phyloP scores from a whole-genome alignment of 805 yeast species.

The Myxozyma udenii region DNA sequence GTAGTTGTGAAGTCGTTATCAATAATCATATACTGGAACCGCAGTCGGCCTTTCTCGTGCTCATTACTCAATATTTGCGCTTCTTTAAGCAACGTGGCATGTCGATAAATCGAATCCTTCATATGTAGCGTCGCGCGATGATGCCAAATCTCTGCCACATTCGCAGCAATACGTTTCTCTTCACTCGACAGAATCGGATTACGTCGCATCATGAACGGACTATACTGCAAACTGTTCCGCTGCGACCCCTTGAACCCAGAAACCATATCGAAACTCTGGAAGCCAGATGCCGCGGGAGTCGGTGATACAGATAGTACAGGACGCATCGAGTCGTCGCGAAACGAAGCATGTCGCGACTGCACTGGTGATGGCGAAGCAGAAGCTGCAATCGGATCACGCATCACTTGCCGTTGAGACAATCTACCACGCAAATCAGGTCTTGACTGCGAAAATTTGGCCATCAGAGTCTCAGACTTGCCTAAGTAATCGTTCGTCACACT shows the following conservation, averaged over 20 bases:
- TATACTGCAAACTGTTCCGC: too few relatives aligned
- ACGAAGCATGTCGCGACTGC: background rate
- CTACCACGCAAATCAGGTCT: constrained; percentile 4
- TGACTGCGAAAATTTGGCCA: constrained; percentile 4
- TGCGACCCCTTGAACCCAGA: too few relatives aligned
- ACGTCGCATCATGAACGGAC: constrained; percentile 7
- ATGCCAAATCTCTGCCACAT: constrained; percentile 11
- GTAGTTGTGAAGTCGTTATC: constrained; percentile 17
- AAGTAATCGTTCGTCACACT: background rate
- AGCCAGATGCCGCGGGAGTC: background rate
- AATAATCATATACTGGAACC: constrained; percentile 34
- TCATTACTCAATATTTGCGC: constrained; percentile 41
- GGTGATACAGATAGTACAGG: background rate
- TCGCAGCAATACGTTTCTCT: constrained; percentile 11
- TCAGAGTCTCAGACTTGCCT: background rate
- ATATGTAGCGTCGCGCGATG: constrained; percentile 15
- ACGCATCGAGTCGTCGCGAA: background rate
- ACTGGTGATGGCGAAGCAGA: constrained; percentile 2
- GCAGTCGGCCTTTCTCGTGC: constrained; percentile 34
- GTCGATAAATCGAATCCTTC: constrained; percentile 20
- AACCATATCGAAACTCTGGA: background rate
- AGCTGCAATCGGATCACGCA: background rate
- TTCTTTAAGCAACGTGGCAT: constrained; percentile 24
- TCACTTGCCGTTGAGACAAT: background rate
- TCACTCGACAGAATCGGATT: constrained; percentile 12